Conservation (phyloP, 495 filamentous ascomycete species). For the Rusavskia elegans region DNA sequence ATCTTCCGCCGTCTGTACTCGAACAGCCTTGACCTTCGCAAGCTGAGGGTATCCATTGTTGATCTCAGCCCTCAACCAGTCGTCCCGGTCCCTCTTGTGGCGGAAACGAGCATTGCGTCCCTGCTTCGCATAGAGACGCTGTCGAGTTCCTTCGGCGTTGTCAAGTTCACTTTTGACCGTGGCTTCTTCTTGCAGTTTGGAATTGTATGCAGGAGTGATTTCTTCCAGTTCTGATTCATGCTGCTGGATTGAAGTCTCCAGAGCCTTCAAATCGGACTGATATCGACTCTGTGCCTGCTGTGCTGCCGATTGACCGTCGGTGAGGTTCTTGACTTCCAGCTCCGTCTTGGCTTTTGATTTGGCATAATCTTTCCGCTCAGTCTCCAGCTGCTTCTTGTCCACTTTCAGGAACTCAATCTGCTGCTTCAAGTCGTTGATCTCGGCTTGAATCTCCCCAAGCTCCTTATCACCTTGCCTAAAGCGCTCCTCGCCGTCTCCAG, state of each 20-base stretch:
- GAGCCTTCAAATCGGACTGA: slow-evolving; percentile 54
- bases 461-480: slow-evolving; percentile 71
- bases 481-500: slow-evolving; percentile 61
- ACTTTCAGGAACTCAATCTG: slow-evolving; percentile 72
- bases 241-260: slow-evolving; percentile 55
- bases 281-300: slow-evolving; percentile 53
- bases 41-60: slow-evolving; percentile 62
- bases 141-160: slow-evolving; percentile 56
- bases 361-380: slow-evolving; percentile 69
- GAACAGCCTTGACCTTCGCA: slow-evolving; percentile 63
- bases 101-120: slow-evolving; percentile 77
- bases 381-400: slow-evolving; percentile 78
- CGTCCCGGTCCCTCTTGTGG: slow-evolving; percentile 76
- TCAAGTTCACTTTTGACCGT: slow-evolving; percentile 52
- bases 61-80: slow-evolving; percentile 65
- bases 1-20: slow-evolving; percentile 70
- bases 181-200: slow-evolving; percentile 56
- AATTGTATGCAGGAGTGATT: slow-evolving; percentile 57
- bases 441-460: slow-evolving; percentile 56
- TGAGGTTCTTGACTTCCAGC: slow-evolving; percentile 63
- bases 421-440: slow-evolving; percentile 63
- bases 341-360: slow-evolving; percentile 69
- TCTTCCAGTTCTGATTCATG: slow-evolving; percentile 62
- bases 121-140: slow-evolving; percentile 85
- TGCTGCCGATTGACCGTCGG: slow-evolving; percentile 64